Conservation (phyloP, 164 flowering plant genomes). For the Piper betle region DNA sequence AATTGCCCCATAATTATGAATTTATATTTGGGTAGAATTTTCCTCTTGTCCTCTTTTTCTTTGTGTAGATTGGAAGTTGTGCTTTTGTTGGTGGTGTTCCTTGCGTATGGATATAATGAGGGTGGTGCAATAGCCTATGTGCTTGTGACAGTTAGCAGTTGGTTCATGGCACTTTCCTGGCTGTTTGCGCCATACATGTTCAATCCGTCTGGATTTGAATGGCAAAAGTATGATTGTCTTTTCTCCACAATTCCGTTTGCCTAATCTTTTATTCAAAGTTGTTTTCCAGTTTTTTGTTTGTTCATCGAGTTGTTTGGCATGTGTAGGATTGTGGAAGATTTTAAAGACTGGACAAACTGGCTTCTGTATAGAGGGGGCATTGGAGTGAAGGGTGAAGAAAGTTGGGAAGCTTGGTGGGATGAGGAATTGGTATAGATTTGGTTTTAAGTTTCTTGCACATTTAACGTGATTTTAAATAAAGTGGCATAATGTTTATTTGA, state of each 20-base stretch:
- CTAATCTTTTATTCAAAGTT: not conserved
- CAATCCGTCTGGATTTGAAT: conserved; percentile 98
- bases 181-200: conserved; percentile 91
- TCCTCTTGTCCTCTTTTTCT: not conserved
- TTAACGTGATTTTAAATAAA: not conserved
- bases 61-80: conserved; percentile 68
- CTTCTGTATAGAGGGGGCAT: conserved; percentile 94
- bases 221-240: conserved; percentile 76
- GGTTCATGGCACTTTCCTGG: conserved; percentile 97
- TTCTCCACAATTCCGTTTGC: not conserved
- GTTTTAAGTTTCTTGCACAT: not conserved
- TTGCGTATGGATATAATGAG: conserved; percentile 74
- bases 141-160: conserved; percentile 84
- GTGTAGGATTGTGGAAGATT: conserved; percentile 82
- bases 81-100: conserved; percentile 65
- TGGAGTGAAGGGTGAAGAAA: conserved; percentile 93
- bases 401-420: conserved; percentile 99
- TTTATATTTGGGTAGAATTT: not conserved
- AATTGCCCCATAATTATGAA: not conserved
- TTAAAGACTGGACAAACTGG: conserved; percentile 97
- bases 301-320: not conserved
- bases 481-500: not conserved
- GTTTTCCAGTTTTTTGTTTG: not conserved
- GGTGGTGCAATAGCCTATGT: conserved; percentile 66
- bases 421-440: conserved; percentile 62